Base-by-base conservation (phyloP, 768 basidiomycete genomes). In the Boletus rufocinnamomeus region DNA sequence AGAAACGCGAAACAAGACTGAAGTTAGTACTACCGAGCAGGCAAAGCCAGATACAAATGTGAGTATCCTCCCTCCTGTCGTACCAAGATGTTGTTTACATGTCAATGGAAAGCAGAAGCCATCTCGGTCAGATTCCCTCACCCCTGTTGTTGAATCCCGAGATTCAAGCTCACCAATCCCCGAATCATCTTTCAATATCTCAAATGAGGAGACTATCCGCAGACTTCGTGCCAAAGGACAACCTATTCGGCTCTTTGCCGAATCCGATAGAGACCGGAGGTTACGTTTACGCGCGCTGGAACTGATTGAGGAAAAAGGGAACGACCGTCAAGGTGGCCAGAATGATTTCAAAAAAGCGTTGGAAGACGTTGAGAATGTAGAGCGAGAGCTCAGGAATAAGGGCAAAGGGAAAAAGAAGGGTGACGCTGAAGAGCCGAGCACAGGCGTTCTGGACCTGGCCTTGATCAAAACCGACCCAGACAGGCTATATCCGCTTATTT, bases 401-500 rank as follows among this genome's bases (percentile, higher is more conserved):
- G 82, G 76, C 48, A 73, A 75, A 21, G 79, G 75, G 66, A 87
- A 85, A 77, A 87, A 82, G 72, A 88, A 85, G 63, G 85, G 81
- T 9, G 79, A 82, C 2, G 79, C 70, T 52, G 77, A 87, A 66
- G 75, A 80, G 32, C 75, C 78, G 44, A 72, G 67, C 32, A 76
- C 77, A 21, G 86, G 83, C 10, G 74, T 93, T 10, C 76, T 99
- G 48, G 93, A 99, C 72, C 72, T 98, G 30, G 78, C 72, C 7
- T 80, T 98, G 59, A 72, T 98, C 68, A 96, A 94, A 80, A 85
- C 84, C 19, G 93, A 98, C 72, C 91, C 94, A 8, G 92, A 96
- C 78, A 97, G 92, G 74, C 77, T 98, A 30, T 98, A 99, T 70
- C 97, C 97, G 0, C 79, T 98, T 66, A 98, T 99, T 50, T 99